These are phyloP conservation scores for Lophiotrema nucula DNA, from an alignment of 495 filamentous ascomycete genomes.

Conservation along the genomic window DNA sequence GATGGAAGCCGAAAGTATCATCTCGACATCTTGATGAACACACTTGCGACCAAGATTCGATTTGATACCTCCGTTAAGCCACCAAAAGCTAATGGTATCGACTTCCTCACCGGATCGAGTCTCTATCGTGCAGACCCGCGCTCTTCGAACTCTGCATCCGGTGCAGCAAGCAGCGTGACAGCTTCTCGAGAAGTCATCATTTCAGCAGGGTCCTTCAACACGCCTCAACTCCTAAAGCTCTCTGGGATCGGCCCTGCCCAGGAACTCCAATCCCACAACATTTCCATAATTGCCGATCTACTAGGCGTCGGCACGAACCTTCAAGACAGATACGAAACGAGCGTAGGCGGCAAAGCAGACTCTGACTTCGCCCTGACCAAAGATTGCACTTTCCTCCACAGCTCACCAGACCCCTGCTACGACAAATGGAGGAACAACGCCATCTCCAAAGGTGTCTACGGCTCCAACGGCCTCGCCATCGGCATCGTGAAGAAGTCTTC, in stretches of 20 bases:
- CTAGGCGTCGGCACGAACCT: conserved; percentile 67
- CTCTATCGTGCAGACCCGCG: conserved; percentile 60
- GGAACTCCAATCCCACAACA: conserved; percentile 49
- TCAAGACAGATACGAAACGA: conserved; percentile 62
- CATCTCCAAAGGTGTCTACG: conserved; percentile 50
- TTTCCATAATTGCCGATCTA: conserved; percentile 53
- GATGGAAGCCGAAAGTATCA: conserved; percentile 57
- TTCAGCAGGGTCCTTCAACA: conserved; percentile 59
- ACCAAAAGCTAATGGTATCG: conserved; percentile 60
- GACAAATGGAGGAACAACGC: conserved; percentile 45
- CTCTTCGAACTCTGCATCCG: conserved; percentile 33
- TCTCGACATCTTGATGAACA: conserved; percentile 57
- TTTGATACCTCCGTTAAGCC: conserved; percentile 49
- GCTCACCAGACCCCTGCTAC: conserved; percentile 51
- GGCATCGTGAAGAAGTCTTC: conserved; percentile 50
- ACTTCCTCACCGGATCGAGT: conserved; percentile 58
- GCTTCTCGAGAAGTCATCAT: conserved; percentile 64
- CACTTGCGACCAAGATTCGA: conserved; percentile 57
- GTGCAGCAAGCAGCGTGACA: conserved; percentile 46
- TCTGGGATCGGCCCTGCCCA: conserved; percentile 57
- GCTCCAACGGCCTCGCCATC: conserved; percentile 49
- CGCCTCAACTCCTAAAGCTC: conserved; percentile 63
- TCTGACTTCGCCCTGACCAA: conserved; percentile 44
- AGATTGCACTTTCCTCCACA: conserved; percentile 51
- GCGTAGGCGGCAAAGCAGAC: conserved; percentile 45